A percentile compares a stretch with the other conserved stretches of the same genome.
phyloP scores from a whole-genome alignment of 2,329 filamentous ascomycete species.

The Cyclaneusma minus region DNA sequence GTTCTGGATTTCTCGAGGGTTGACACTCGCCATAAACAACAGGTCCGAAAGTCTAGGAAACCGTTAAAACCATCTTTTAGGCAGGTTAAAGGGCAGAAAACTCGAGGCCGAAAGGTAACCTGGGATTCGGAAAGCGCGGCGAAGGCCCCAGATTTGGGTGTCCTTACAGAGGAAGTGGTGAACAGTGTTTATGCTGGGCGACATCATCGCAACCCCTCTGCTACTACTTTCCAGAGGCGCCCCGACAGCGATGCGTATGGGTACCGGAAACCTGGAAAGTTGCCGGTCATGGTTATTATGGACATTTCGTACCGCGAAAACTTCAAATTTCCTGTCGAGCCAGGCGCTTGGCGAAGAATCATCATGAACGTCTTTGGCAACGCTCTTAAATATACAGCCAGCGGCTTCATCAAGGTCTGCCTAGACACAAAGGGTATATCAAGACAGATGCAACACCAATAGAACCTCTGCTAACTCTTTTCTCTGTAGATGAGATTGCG shows the following conservation, averaged over 20 bases:
- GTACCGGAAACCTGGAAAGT: slow-evolving; percentile 1
- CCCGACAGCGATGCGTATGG: no score
- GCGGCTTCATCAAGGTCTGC: slow-evolving; percentile 31
- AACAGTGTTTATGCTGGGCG: slow-evolving; percentile 16
- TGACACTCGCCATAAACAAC: slow-evolving; percentile 20
- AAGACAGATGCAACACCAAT: slow-evolving; percentile 1
- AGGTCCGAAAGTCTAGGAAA: slow-evolving; percentile 8
- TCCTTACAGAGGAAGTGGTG: slow-evolving; percentile 17
- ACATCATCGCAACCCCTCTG: no score
- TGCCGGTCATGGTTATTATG: slow-evolving; percentile 28
- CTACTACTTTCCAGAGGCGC: no score
- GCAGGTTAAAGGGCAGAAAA: background rate
- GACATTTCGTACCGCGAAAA: slow-evolving; percentile 30
- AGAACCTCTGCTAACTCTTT: no score
- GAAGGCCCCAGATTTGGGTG: slow-evolving; percentile 10
- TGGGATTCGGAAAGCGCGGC: background rate
- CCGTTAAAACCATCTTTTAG: no score
- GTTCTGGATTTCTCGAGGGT: slow-evolving; percentile 40
- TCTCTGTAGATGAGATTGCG: no score
- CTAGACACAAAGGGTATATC: slow-evolving; percentile 16
- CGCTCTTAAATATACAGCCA: slow-evolving; percentile 43
- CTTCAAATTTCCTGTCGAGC: slow-evolving; percentile 39
- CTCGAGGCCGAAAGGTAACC: slow-evolving; percentile 1
- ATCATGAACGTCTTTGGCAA: slow-evolving; percentile 50
- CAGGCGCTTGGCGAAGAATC: slow-evolving; percentile 32